Evolutionary conservation across 441 rosid species (phyloP), one percentile per base, ranked within the genome.

Genomic region (Mallotus repandus): DNA sequence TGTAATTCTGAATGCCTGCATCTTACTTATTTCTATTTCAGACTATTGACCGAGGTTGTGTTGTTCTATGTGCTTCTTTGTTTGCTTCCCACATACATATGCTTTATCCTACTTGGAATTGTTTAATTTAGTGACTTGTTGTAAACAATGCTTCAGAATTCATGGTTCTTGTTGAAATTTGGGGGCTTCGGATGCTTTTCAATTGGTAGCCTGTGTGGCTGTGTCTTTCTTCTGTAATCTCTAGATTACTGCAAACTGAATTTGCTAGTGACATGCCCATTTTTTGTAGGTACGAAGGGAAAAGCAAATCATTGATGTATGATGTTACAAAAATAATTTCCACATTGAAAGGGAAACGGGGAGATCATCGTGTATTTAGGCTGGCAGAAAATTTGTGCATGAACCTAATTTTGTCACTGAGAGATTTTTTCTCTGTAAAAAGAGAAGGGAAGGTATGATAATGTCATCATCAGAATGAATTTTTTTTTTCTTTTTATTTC

Each of bases 321-420:
- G 99, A 96, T 82, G 90, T 93, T 55, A 89, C 97, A 22, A 96
- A 96, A 83, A 93, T 96, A 83, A 83, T 96, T 74, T 88, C 99
- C 74, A 89, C 97, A 9, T 78, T 93, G 79, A 96, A 93, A 82
- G 97, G 79, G 74, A 96, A 93, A 81, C 97, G 98, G 13, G 97
- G 96, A 68, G 99, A 96, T 85, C 99, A 96, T 78, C 97, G 97
- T 76, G 85, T 88, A 55, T 90, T 93, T 81, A 87, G 99, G 77
- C 81, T 96, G 83, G 95, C 97, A 52, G 99, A 96, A 79, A 96
- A 96, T 84, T 84, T 93, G 77, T 96, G 99, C 85, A 88, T 93
- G 84, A 96, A 93, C 82, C 89, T 93, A 72, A 89, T 96, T 76
- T 85, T 96, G 77, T 96, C 99, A 22, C 82, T 85, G 76, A 87